phyloP scores from a whole-genome alignment of 1,284 basidiomycete species.

The Cryptococcus depauperatus region DNA sequence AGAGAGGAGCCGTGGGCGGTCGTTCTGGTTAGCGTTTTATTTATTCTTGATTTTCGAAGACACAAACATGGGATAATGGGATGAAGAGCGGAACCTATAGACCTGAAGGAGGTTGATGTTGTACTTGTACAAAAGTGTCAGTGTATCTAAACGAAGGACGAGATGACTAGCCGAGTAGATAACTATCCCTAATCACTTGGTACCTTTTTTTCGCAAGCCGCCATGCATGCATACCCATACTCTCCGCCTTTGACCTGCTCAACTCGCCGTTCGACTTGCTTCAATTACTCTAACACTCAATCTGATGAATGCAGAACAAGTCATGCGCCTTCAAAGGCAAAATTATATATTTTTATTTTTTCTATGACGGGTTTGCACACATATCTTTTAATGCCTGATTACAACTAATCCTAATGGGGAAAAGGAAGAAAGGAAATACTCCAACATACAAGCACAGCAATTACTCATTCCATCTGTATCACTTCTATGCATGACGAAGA shows the following conservation, averaged over 20 bases:
- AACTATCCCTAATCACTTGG: neutral
- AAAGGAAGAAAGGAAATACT: no score
- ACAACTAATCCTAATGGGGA: no score
- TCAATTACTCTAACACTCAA: neutral
- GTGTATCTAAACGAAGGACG: no score
- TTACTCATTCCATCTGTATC: no score
- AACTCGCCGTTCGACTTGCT: neutral
- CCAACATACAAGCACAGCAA: no score
- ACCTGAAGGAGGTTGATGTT: neutral
- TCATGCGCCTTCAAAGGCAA: no score
- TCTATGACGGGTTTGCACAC: no score
- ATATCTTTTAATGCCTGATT: no score
- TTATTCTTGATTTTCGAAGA: neutral
- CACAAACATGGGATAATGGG: neutral
- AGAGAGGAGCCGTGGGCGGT: constrained; percentile 1
- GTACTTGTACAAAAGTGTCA: neutral
- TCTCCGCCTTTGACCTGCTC: neutral
- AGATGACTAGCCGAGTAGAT: no score
- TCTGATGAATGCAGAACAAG: no score
- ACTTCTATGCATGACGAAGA: no score
- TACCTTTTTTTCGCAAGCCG: neutral
- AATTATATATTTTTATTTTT: no score
- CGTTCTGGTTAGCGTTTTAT: neutral
- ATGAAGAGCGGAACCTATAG: neutral
- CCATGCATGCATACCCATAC: neutral